Percentiles rank a stretch among this genome's conserved stretches.
Evolutionary conservation across 352 stramenopile species (phyloP).

Genomic region (Globisporangium abappressorium): DNA sequence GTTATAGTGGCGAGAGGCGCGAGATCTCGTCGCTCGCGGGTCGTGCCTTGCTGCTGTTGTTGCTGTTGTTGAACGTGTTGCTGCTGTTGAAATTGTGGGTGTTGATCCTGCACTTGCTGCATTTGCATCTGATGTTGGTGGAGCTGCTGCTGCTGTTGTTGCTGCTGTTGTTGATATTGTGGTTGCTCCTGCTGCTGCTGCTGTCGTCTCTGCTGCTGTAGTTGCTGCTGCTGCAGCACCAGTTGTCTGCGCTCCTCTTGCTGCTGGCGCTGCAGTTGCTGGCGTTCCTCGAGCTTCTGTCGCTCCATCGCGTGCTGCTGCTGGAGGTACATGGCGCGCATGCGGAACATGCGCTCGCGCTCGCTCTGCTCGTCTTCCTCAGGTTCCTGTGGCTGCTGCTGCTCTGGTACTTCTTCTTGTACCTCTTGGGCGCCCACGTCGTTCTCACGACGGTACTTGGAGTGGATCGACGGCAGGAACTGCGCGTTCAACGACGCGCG

Average conservation of each 20-base stretch:
- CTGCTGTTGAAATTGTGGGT: neutral
- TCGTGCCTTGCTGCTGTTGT: neutral
- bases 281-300: constrained; percentile 15
- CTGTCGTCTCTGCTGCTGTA: constrained; percentile 18
- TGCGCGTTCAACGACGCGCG: constrained; percentile 9
- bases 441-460: constrained; percentile 9
- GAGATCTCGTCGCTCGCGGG: neutral
- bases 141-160: neutral
- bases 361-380: constrained; percentile 12
- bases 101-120: neutral
- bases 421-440: constrained; percentile 22
- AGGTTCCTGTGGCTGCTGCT: constrained; percentile 23
- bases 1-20: constrained; percentile 11
- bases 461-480: constrained; percentile 7
- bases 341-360: constrained; percentile 15
- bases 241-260: constrained; percentile 9
- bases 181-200: neutral
- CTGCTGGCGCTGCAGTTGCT: constrained; percentile 14
- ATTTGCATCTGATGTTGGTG: constrained; percentile 8
- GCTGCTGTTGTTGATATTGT: neutral
- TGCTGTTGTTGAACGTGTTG: too few relatives aligned
- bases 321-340: constrained; percentile 17
- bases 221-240: constrained; percentile 18
- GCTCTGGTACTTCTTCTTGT: constrained; percentile 28
- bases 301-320: constrained; percentile 19